These are phyloP conservation scores for Puccinia triticina DNA, from an alignment of 1,284 basidiomycete genomes.

Conservation along the genomic window DNA sequence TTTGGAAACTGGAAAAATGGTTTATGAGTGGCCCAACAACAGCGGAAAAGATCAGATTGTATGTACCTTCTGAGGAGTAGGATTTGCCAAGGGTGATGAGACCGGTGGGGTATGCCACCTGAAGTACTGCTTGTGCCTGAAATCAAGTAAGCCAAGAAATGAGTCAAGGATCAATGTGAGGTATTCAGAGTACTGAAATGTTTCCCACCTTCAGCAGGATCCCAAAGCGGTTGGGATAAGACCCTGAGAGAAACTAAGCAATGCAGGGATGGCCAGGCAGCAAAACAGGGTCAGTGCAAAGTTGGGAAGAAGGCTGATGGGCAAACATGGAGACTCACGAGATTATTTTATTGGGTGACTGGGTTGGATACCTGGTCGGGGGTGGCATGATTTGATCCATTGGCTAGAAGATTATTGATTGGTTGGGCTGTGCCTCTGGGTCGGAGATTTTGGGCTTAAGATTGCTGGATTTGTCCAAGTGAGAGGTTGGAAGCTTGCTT, in stretches of 20 bases:
- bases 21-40: no score
- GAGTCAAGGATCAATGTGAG: no score
- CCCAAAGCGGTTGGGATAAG: conserved; percentile 40
- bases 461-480: no score
- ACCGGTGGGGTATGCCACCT: conserved; percentile 26
- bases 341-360: no score
- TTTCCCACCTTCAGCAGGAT: conserved; percentile 24
- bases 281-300: no score
- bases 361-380: neutral
- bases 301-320: no score
- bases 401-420: no score
- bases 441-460: no score
- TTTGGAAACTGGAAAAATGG: no score
- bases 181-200: neutral
- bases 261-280: neutral
- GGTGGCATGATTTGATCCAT: neutral
- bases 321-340: no score
- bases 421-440: no score
- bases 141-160: neutral
- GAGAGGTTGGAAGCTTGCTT: no score
- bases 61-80: conserved; percentile 25
- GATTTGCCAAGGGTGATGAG: neutral
- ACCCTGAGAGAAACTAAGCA: conserved; percentile 13
- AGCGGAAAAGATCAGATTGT: neutral
- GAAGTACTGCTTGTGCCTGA: conserved; percentile 20